Evolutionary conservation across 176 grass and related monocot species (phyloP).

Genomic region (Triticum dicoccoides): DNA sequence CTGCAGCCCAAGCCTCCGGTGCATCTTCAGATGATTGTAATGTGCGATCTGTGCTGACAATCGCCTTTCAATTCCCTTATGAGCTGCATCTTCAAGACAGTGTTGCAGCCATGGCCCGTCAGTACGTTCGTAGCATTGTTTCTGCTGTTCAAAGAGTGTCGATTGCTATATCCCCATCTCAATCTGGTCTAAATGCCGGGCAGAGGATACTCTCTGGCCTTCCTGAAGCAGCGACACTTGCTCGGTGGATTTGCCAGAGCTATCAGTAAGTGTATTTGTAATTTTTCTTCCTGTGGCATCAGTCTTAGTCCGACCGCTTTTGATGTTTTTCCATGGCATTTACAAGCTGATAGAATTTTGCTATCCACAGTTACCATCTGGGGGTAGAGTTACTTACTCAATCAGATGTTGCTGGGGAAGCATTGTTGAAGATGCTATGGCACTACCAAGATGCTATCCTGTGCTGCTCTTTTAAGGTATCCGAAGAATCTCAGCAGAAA

Average conservation of each 20-base stretch:
- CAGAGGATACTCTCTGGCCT: slow-evolving; percentile 57
- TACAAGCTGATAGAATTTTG: slow-evolving; percentile 26
- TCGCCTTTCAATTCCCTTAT: slow-evolving; percentile 93
- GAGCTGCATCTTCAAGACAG: slow-evolving; percentile 85
- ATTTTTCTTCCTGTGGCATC: background rate
- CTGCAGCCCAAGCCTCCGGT: slow-evolving; percentile 44
- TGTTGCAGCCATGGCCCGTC: slow-evolving; percentile 79
- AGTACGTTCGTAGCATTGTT: slow-evolving; percentile 86
- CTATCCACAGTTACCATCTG: slow-evolving; percentile 55
- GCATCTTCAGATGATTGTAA: slow-evolving; percentile 51
- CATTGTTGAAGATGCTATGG: slow-evolving; percentile 87
- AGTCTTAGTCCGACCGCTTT: background rate
- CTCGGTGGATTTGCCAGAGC: slow-evolving; percentile 86
- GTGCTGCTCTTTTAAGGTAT: slow-evolving; percentile 94
- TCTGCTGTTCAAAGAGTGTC: slow-evolving; percentile 94
- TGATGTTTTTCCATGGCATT: slow-evolving; percentile 13
- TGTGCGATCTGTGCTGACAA: slow-evolving; percentile 83
- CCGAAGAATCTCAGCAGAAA: background rate
- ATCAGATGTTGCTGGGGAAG: slow-evolving; percentile 54
- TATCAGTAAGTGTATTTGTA: slow-evolving; percentile 60
- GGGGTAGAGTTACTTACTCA: slow-evolving; percentile 75
- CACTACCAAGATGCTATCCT: slow-evolving; percentile 90
- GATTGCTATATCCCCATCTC: slow-evolving; percentile 75
- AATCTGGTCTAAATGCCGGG: slow-evolving; percentile 39
- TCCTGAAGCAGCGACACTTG: slow-evolving; percentile 74